Base-by-base conservation (phyloP, 2,329 filamentous ascomycete genomes). In the Phyllosticta capitalensis region DNA sequence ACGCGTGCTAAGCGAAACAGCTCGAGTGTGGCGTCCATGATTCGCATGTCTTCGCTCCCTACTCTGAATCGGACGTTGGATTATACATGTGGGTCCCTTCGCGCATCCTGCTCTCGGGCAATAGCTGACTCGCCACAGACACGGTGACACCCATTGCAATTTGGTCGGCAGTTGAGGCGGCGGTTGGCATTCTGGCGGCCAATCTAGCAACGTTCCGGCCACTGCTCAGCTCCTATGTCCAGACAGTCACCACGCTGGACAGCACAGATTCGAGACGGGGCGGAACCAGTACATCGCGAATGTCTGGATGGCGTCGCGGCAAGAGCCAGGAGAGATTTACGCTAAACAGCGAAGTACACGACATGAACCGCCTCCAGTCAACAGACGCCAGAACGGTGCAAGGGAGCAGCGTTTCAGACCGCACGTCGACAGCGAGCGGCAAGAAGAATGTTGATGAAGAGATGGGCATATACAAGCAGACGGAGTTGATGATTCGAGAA, bases 11-110 rank as follows among this genome's bases (percentile, higher is more conserved):
- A 57, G 22, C 3, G 26, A 22, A 12, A 2, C 55, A 57, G 55
- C 24, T 22, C 52, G 20, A 59, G 52, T 20, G 21, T 50, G 20
- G 30, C 52, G 9, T 54, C 38, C n/a, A 50, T 59, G 22, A 50
- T 45, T 45, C 57, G 56, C 19, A 58, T 58, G 49, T 28, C 28
- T 12, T 21, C 48, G 22, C 55, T 58, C 49, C 55, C 49, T n/a
- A 26, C 49, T 14, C 24, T 52, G 26, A 51, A 48, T 19, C 12
- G 48, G 45, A 38, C 57, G 24, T 33, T 54, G 20, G 57, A 52
- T 20, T 54, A 38, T n/a, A 55, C 57, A 50, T 51, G 51, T 54
- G 19, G 30, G 54, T 28, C 10, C 9, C 7, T 9, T 20, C 14
- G 17, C 14, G 17, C 9, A 26, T 21, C 7, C 19, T 21, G 17